Evolutionary conservation across 306 rosid species (phyloP).

Genomic region (Herpetospermum pedunculosum): DNA sequence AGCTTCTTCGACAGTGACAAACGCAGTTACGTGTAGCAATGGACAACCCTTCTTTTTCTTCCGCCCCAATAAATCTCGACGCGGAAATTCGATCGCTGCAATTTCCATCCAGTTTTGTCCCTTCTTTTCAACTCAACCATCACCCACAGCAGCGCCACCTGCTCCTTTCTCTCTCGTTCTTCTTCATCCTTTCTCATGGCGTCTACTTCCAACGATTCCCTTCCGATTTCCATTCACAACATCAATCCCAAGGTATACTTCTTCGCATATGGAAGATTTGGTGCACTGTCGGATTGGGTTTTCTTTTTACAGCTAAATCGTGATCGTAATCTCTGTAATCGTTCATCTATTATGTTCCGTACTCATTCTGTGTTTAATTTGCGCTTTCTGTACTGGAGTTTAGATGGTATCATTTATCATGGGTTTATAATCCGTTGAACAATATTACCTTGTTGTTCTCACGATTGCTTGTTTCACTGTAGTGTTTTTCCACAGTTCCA

Average conservation of each 20-base stretch:
- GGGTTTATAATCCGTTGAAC: neutral
- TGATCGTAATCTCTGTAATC: neutral
- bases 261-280: too few species aligned
- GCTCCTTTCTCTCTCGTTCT: neutral
- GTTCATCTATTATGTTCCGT: neutral
- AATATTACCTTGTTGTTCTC: neutral
- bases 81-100: neutral
- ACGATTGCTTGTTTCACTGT: neutral
- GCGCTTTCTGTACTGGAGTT: neutral
- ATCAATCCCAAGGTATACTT: slow-evolving; percentile 71
- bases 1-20: neutral
- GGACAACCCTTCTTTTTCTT: neutral
- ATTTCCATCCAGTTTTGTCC: neutral
- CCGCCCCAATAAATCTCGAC: neutral
- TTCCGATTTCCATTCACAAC: slow-evolving; percentile 34
- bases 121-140: neutral
- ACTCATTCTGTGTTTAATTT: neutral
- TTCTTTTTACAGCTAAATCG: neutral
- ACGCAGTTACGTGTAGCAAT: neutral
- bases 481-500: neutral
- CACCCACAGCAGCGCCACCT: neutral
- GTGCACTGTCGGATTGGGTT: neutral
- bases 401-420: too few species aligned
- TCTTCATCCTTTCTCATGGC: slow-evolving; percentile 14
- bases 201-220: neutral